phyloP scores from a whole-genome alignment of 495 filamentous ascomycete species.

The Annulohypoxylon nitens region DNA sequence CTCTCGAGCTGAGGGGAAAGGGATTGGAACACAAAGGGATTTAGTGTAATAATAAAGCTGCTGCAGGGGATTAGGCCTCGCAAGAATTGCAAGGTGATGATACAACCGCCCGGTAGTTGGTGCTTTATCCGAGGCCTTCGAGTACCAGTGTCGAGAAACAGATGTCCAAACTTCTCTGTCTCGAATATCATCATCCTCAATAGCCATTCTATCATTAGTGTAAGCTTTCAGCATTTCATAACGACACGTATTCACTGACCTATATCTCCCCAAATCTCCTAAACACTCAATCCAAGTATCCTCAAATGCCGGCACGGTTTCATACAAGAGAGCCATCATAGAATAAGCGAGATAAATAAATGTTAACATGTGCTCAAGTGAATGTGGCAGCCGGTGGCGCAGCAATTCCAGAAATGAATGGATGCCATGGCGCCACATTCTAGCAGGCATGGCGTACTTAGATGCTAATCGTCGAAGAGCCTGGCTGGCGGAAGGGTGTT shows the following conservation, averaged over 20 bases:
- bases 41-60: constrained; percentile 76
- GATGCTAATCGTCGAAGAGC: constrained; percentile 71
- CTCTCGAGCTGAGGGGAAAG: constrained; percentile 73
- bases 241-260: constrained; percentile 34
- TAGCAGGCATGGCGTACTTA: constrained; percentile 83
- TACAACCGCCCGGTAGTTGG: constrained; percentile 78
- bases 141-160: constrained; percentile 82
- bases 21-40: constrained; percentile 59
- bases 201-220: constrained; percentile 67
- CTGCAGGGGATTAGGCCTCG: constrained; percentile 75
- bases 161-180: constrained; percentile 81
- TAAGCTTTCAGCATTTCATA: constrained; percentile 11
- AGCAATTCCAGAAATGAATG: constrained; percentile 83
- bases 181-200: constrained; percentile 74
- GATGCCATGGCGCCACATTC: constrained; percentile 90
- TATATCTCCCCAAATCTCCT: constrained; percentile 72
- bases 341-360: constrained; percentile 86
- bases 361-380: constrained; percentile 81
- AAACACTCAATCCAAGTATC: constrained; percentile 90
- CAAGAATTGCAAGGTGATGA: constrained; percentile 83
- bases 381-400: constrained; percentile 74
- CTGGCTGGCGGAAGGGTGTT: constrained; percentile 76
- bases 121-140: constrained; percentile 75
- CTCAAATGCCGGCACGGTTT: constrained; percentile 76
- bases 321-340: constrained; percentile 77